phyloP scores from a whole-genome alignment of 495 filamentous ascomycete genomes.

The Lophium mytilinum region DNA sequence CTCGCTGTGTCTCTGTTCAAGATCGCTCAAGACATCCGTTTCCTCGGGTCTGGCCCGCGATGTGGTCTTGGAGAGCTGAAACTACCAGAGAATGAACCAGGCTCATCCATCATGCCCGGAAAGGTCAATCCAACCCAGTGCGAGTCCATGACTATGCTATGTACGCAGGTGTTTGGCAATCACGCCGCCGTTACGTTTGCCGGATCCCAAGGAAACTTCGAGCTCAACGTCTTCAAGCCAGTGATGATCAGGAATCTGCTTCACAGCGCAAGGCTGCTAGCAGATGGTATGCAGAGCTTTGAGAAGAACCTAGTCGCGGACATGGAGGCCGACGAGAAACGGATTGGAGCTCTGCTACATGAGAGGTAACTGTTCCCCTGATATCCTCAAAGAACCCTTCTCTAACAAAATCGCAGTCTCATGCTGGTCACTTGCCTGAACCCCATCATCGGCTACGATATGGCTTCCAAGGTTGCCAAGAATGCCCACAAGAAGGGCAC shows the following conservation, averaged over 20 bases:
- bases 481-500: slow-evolving; percentile 97
- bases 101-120: slow-evolving; percentile 95
- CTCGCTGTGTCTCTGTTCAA: slow-evolving; percentile 90
- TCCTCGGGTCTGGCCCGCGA: slow-evolving; percentile 89
- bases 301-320: slow-evolving; percentile 87
- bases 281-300: slow-evolving; percentile 90
- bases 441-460: slow-evolving; percentile 97
- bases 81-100: slow-evolving; percentile 96
- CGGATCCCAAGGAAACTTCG: slow-evolving; percentile 96
- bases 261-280: slow-evolving; percentile 77
- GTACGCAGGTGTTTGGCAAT: slow-evolving; percentile 96
- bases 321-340: slow-evolving; percentile 84
- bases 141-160: slow-evolving; percentile 96
- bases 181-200: slow-evolving; percentile 83
- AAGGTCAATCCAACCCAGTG: slow-evolving; percentile 99
- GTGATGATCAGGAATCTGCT: slow-evolving; percentile 90
- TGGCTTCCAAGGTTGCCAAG: slow-evolving; percentile 97
- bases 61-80: slow-evolving; percentile 90
- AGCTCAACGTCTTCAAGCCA: slow-evolving; percentile 98
- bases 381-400: too few relatives aligned
- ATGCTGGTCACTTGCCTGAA: slow-evolving; percentile 99
- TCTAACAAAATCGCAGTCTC: slow-evolving; percentile 46
- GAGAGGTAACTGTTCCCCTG: slow-evolving; percentile 50
- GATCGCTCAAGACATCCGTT: slow-evolving; percentile 96
- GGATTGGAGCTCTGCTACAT: slow-evolving; percentile 79